Conservation (phyloP, 768 basidiomycete species). For the Tricholoma hemisulphureum region DNA sequence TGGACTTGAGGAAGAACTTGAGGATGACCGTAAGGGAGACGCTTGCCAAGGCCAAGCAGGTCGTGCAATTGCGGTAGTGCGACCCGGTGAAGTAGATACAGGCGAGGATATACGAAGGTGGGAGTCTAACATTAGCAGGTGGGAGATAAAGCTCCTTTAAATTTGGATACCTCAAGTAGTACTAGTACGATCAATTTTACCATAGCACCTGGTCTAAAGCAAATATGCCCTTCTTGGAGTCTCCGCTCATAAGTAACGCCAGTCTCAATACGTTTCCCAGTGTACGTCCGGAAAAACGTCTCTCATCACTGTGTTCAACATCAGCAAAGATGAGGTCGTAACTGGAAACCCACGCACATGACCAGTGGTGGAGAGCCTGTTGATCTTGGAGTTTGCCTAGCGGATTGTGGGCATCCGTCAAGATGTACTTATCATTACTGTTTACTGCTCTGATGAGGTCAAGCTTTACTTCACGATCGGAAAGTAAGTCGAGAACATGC, state of each 20-base stretch:
- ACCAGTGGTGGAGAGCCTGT: conserved; percentile 74
- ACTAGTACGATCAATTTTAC: too few species aligned
- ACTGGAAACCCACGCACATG: conserved; percentile 43
- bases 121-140: conserved; percentile 41
- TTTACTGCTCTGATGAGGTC: conserved; percentile 34
- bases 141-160: conserved; percentile 9
- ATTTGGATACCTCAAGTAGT: too few species aligned
- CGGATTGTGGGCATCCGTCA: conserved; percentile 63
- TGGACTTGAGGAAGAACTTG: conserved; percentile 11
- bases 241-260: neutral
- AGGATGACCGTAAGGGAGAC: conserved; percentile 31
- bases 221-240: neutral
- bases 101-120: conserved; percentile 37
- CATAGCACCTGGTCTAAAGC: neutral
- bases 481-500: conserved; percentile 52
- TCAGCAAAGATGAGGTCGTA: conserved; percentile 3
- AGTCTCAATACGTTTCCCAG: conserved; percentile 83
- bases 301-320: conserved; percentile 62
- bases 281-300: conserved; percentile 65
- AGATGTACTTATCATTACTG: conserved; percentile 42
- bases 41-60: conserved; percentile 49
- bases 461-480: conserved; percentile 53
- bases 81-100: conserved; percentile 45
- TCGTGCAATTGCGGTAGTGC: conserved; percentile 54
- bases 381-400: conserved; percentile 65